Base-by-base conservation (phyloP, 768 basidiomycete genomes). In the Amanita muscaria region DNA sequence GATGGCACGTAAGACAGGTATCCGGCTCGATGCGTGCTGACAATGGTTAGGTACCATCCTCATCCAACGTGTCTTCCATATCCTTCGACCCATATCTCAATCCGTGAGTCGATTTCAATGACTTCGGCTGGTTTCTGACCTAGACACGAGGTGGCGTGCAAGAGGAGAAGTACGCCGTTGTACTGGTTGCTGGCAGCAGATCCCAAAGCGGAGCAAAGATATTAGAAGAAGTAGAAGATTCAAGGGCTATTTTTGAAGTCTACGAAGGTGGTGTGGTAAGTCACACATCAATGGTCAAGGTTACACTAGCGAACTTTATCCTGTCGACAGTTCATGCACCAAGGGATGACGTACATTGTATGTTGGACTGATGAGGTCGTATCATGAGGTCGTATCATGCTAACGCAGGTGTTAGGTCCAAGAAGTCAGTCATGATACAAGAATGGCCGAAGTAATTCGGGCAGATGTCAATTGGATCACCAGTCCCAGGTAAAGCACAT, bases 401-500 rank as follows among this genome's bases (percentile, higher is more conserved):
- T 46, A 18, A 47, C 14, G 6, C 14, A 18, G 15, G 27, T 5
- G 30, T 38, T 48, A 87, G 85, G 74, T 89, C 46, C 76, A 74
- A 57, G 84, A 90, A 60, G 70, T 93, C 42, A 83, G 76, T 52
- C 91, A 93, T 53, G 88, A 91, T 54, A 61, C 73, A 3, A 83
- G 76, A 56, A 65, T 79, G 42, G 90, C 85, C 1, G 80, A 73
- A 57, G 72, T 89, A 14, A 56, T 80, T 4, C 72, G 76, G 40
- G 73, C 80, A n/a, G 83, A 89, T 49, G 83, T 92, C 49, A 87
- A 84, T 49, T 93, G 87, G 79, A 76, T 78, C 42, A 94, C 91
- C 9, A 73, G 71, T 24, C 83, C 80, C 19, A 72, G 80, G 82
- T 78, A 46, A 40, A 21, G 27, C 3, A 11, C 32, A 7, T 1